phyloP scores from a whole-genome alignment of 768 basidiomycete species.

The Rhizopogon roseolus region DNA sequence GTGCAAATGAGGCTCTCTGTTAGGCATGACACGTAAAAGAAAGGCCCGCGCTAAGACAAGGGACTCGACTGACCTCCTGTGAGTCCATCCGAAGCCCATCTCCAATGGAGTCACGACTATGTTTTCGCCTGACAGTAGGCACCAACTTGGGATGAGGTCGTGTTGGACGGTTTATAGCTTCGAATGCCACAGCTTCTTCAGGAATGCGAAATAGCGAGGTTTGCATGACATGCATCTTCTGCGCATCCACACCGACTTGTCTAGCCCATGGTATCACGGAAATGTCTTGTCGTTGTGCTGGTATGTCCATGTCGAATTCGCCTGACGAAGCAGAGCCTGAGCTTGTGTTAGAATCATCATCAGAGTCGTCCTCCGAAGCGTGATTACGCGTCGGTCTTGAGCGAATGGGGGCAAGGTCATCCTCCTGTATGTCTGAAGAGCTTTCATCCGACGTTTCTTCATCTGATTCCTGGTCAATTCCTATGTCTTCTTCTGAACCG shows the following conservation, averaged over 20 bases:
- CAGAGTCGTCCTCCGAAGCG: conserved; percentile 50
- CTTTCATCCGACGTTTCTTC: conserved; percentile 34
- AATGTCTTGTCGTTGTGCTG: conserved; percentile 32
- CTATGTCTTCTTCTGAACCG: conserved; percentile 20
- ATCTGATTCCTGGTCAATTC: conserved; percentile 31
- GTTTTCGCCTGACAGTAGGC: conserved; percentile 53
- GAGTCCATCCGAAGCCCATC: conserved; percentile 59
- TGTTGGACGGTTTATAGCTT: conserved; percentile 42
- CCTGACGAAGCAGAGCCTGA: conserved; percentile 26
- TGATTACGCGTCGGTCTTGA: conserved; percentile 30
- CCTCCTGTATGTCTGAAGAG: conserved; percentile 47
- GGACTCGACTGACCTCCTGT: conserved; percentile 45
- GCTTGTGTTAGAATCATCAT: conserved; percentile 42
- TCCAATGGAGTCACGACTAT: conserved; percentile 74
- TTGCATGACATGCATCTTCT: conserved; percentile 93
- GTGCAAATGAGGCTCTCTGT: conserved; percentile 77
- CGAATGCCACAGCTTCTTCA: conserved; percentile 65
- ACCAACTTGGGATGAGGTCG: conserved; percentile 30
- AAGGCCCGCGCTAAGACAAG: conserved; percentile 2
- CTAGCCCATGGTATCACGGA: conserved; percentile 68
- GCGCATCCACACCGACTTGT: conserved; percentile 73
- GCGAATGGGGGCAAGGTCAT: conserved; percentile 33
- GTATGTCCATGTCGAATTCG: conserved; percentile 13
- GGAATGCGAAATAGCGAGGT: conserved; percentile 77
- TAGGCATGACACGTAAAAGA: conserved; percentile 2